phyloP scores from a whole-genome alignment of 805 yeast species.

The Jamesozyma lodderae region DNA sequence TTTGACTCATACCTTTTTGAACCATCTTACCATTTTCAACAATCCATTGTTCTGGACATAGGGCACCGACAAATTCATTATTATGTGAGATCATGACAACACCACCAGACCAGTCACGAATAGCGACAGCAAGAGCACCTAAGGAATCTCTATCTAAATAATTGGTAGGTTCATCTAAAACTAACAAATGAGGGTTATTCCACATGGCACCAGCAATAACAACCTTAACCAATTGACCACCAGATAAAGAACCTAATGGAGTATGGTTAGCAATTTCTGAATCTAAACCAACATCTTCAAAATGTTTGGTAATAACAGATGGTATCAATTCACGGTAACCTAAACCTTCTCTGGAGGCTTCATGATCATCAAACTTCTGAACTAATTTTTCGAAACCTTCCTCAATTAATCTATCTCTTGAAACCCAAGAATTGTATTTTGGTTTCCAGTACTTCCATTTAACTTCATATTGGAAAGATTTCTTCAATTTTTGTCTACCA shows the following conservation, averaged over 20 bases:
- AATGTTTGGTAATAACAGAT: constrained; percentile 87
- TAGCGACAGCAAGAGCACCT: constrained; percentile 96
- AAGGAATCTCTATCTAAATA: constrained; percentile 95
- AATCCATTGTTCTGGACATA: constrained; percentile 98
- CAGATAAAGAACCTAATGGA: constrained; percentile 91
- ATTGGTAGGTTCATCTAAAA: constrained; percentile 96
- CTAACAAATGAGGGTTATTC: constrained; percentile 96
- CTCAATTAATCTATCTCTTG: constrained; percentile 70
- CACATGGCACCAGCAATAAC: constrained; percentile 99
- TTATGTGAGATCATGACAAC: constrained; percentile 98
- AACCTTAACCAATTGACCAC: constrained; percentile 96
- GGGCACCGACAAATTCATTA: constrained; percentile 91
- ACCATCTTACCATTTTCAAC: constrained; percentile 88
- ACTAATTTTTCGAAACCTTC: constrained; percentile 85
- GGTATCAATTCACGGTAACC: constrained; percentile 95
- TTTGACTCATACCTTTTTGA: constrained; percentile 67
- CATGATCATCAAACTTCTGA: constrained; percentile 96
- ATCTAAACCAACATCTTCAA: constrained; percentile 94
- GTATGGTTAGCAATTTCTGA: constrained; percentile 98
- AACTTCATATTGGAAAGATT: constrained; percentile 91
- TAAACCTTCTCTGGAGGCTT: constrained; percentile 97
- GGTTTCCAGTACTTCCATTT: constrained; percentile 93
- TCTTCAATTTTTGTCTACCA: constrained; percentile 94
- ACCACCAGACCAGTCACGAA: constrained; percentile 97
- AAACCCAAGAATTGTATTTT: constrained; percentile 86